Evolutionary conservation across 2,329 filamentous ascomycete species (phyloP), one percentile per base, ranked within the genome.

Genomic region (Colletotrichum liaoningense): DNA sequence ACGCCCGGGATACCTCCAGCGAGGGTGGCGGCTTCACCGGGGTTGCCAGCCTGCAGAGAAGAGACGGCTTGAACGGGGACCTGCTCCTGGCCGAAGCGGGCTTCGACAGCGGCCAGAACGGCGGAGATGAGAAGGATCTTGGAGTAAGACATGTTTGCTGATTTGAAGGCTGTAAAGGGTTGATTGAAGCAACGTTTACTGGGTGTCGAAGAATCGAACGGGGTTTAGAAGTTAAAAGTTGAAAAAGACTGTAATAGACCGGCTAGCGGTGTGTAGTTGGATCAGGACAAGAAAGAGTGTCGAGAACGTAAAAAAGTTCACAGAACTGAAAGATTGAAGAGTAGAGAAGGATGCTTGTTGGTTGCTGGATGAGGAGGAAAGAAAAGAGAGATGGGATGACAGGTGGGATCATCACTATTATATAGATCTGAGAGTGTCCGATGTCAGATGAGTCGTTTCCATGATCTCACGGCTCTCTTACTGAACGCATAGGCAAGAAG

Each of bases 61-160:
- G 82, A 80, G 75, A 93, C 88, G 70, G 86, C 88, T 28, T 82
- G 78, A 63, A 91, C 90, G 63, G 90, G 87, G 56, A 85, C 77
- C 77, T 92, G 88, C 81, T 93, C 91, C 82, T 92, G 90, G 58
- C 88, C 88, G 80, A 93, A 93, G 76, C 91, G 86, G 73, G 88
- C 88, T 74, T 88, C 83, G 75, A 82, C 84, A 60, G 84, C 77
- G 54, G 86, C 85, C 78, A 86, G 72, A 54, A 88, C 78, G 78
- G 80, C 79, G 57, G 84, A 78, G 73, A 87, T 76, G 76, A 86
- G 67, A 74, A 83, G 66, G 56, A 80, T 66, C 78, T 86, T 86
- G 77, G 82, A 78, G 76, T 69, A 56, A 74, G 85, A 84, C 86
- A 88, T 88, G 72, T 75, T 84, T 78, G 33, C 38, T 16, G 63